phyloP scores from a whole-genome alignment of 345 rosid species.

The Lagerstroemia speciosa region DNA sequence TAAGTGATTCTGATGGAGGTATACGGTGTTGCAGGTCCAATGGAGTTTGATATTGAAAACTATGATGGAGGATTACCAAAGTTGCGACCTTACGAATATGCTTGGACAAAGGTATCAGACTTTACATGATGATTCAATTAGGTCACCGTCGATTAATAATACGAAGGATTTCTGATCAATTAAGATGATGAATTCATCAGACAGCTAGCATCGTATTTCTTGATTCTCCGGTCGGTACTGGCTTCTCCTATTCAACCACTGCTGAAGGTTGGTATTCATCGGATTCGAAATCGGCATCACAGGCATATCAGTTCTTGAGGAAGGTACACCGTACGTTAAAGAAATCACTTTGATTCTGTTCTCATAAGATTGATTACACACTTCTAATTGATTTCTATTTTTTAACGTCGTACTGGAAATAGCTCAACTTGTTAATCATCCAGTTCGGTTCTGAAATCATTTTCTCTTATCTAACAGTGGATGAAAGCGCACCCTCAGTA shows the following conservation, averaged over 20 bases:
- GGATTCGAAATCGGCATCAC: slow-evolving; percentile 3
- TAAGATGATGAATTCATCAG: not conserved
- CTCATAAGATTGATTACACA: no score
- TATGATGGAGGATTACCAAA: slow-evolving; percentile 15
- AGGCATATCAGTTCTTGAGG: slow-evolving; percentile 9
- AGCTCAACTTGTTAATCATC: not conserved
- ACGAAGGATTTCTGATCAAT: not conserved
- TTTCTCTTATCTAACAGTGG: slow-evolving; percentile 17
- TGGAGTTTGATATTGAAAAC: slow-evolving; percentile 13
- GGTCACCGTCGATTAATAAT: not conserved
- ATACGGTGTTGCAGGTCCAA: slow-evolving; percentile 10
- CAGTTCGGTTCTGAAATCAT: not conserved
- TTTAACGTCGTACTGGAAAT: no score
- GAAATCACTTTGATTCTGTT: no score
- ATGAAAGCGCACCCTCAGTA: slow-evolving; percentile 24
- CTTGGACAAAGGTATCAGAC: slow-evolving; percentile 18
- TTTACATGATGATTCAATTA: not conserved
- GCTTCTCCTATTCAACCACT: slow-evolving; percentile 10
- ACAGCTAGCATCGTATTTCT: slow-evolving; percentile 4
- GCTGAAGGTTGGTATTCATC: not conserved
- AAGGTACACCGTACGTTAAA: slow-evolving; percentile 7
- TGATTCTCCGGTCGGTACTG: slow-evolving; percentile 12
- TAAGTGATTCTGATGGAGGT: no score
- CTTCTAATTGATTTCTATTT: no score
- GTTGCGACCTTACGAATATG: slow-evolving; percentile 8